Conservation (phyloP, 1,139 yeast species). For the Hansenula anomala region DNA sequence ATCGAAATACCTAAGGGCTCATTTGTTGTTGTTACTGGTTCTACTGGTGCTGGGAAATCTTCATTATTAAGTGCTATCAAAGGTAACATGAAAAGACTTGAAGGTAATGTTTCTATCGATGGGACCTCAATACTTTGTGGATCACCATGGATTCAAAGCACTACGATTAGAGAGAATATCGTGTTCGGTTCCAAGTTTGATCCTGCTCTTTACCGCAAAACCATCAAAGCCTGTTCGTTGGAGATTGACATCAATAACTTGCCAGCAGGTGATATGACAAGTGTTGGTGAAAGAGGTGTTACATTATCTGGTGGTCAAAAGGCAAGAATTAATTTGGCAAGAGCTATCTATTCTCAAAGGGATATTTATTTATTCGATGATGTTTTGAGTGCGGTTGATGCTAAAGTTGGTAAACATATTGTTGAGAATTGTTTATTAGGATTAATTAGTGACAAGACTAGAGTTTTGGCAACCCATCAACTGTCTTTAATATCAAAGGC, state of each 20-base stretch:
- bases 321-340: conserved; percentile 60
- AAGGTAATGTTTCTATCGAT: conserved; percentile 35
- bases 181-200: conserved; percentile 61
- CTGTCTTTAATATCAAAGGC: conserved; percentile 62
- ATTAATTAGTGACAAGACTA: conserved; percentile 49
- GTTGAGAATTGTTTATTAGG: conserved; percentile 66
- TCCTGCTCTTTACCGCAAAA: conserved; percentile 44
- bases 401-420: conserved; percentile 79
- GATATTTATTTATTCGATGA: conserved; percentile 76
- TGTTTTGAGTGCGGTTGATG: conserved; percentile 85
- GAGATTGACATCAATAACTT: conserved; percentile 60
- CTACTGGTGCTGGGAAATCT: conserved; percentile 41
- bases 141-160: conserved; percentile 83
- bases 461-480: conserved; percentile 82
- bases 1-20: conserved; percentile 33
- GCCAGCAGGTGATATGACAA: conserved; percentile 79
- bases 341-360: conserved; percentile 68
- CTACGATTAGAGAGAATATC: conserved; percentile 71
- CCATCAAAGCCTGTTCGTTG: conserved; percentile 60
- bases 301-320: too few relatives aligned
- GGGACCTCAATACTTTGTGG: conserved; percentile 24
- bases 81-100: conserved; percentile 38
- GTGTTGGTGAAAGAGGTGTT: conserved; percentile 88
- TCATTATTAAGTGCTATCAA: conserved; percentile 39
- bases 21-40: conserved; percentile 37